Evolutionary conservation across 305 asterid species (phyloP), one percentile per base, ranked within the genome.

Genomic region (Coffea humblotiana): DNA sequence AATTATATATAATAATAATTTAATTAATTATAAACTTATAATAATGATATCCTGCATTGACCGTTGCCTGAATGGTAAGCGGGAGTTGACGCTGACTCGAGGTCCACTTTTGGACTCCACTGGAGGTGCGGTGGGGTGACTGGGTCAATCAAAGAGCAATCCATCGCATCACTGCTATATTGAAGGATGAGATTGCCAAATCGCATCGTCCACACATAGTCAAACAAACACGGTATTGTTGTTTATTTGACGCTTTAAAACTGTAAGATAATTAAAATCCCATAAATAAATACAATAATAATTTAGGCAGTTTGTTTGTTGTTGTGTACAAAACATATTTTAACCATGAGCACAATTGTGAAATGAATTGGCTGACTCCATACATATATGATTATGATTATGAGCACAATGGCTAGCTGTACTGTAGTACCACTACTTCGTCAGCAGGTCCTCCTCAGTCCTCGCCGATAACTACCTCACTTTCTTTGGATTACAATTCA

Each of bases 11-110:
- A n/a, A n/a, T n/a, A n/a, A n/a, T n/a, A n/a, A n/a, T n/a, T n/a
- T n/a, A n/a, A n/a, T n/a, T n/a, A n/a, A n/a, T n/a, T n/a, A n/a
- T n/a, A n/a, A n/a, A n/a, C n/a, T n/a, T n/a, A n/a, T n/a, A n/a
- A n/a, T n/a, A n/a, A n/a, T n/a, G n/a, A n/a, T n/a, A n/a, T n/a
- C n/a, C n/a, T n/a, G n/a, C n/a, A n/a, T n/a, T n/a, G n/a, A n/a
- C n/a, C n/a, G n/a, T n/a, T n/a, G n/a, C n/a, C n/a, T n/a, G n/a
- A n/a, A n/a, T n/a, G 9, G 32, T 58, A 21, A 40, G 43, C 43
- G 4, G 43, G 15, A 13, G 79, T 61, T 76, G 79, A 76, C 79
- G 70, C 14, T 48, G 77, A 78, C 51, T 19, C 15, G 77, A 19
- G 47, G 63, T 65, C 82, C 66, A 21, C 11, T 25, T 32, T 35